Base-by-base conservation (phyloP, 352 stramenopile genomes). In the Albugo laibachii region DNA sequence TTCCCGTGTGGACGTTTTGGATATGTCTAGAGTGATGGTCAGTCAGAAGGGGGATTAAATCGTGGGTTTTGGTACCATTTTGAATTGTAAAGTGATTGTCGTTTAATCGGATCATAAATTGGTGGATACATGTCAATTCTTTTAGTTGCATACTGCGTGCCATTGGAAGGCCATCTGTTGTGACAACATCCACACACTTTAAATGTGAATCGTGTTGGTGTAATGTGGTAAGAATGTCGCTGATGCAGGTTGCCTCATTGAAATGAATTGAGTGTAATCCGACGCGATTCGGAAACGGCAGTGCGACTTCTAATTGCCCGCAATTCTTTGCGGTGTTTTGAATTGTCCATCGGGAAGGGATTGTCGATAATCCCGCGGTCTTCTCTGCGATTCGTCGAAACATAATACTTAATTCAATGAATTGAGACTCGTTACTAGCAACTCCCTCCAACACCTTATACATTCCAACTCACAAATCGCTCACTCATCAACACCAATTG, bases 71-170 rank as follows among this genome's bases (percentile, higher is more conserved):
- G 4, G 13, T 52, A 57, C 69, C 59, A 38, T 74, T 76, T 50
- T 78, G 55, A 15, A 80, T 53, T 27, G 77, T 24, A 21, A 82
- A 51, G 49, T 73, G 69, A 16, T 80, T 58, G 45, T 81, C 61
- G 55, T 87, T 83, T 12, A 87, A 53, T 8, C 69, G 64, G 27
- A 87, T 45, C 45, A 78, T 75, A 50, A 87, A 82, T 31, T 31
- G 24, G 15, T 66, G 24, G 62, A 84, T 77, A 45, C 58, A 56
- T 38, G 65, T 72, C 39, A 87, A 62, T 47, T 82, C 71, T 10
- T 51, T 46, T 6, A 87, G 47, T 14, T 69, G 65, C 47, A 82
- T 69, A 8, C 63, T 82, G 40, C 71, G 73, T 41, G 71, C 69
- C 45, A 86, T 50, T 21, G 78, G 83, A 15, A 62, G 71, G 48